Evolutionary conservation across 2,329 filamentous ascomycete genomes (phyloP).

Genomic region (Penicillium thymicola): DNA sequence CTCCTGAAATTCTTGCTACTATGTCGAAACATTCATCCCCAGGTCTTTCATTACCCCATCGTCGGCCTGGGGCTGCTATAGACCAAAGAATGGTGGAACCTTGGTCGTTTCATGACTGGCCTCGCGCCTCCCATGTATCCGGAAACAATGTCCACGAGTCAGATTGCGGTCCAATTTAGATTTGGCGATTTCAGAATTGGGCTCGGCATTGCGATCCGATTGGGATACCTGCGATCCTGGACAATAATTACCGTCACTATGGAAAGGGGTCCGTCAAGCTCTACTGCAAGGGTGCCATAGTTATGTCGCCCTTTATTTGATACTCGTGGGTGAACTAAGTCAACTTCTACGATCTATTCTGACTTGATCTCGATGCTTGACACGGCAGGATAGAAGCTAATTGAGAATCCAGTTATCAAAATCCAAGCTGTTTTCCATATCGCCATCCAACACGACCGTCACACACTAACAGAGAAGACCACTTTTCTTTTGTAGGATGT

Average conservation of each 20-base stretch:
- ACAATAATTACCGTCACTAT: not conserved
- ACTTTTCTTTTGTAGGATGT: not conserved
- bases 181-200: not conserved
- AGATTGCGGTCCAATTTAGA: constrained; percentile 2
- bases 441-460: not conserved
- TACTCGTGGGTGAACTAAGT: not conserved
- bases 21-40: too few species aligned
- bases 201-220: constrained; percentile 15
- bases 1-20: not conserved
- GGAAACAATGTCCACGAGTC: constrained; percentile 20
- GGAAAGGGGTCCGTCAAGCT: too few species aligned
- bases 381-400: not conserved
- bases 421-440: not conserved
- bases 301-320: not conserved
- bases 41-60: not conserved
- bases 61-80: not conserved
- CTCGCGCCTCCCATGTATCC: not conserved
- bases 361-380: not conserved
- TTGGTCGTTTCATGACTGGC: not conserved
- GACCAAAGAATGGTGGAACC: not conserved
- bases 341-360: not conserved
- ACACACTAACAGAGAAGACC: not conserved
- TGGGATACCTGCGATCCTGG: not conserved
- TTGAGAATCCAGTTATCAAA: not conserved
- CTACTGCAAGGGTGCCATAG: not conserved